phyloP scores from a whole-genome alignment of 352 stramenopile genomes.

The Phytophthora hibernalis region DNA sequence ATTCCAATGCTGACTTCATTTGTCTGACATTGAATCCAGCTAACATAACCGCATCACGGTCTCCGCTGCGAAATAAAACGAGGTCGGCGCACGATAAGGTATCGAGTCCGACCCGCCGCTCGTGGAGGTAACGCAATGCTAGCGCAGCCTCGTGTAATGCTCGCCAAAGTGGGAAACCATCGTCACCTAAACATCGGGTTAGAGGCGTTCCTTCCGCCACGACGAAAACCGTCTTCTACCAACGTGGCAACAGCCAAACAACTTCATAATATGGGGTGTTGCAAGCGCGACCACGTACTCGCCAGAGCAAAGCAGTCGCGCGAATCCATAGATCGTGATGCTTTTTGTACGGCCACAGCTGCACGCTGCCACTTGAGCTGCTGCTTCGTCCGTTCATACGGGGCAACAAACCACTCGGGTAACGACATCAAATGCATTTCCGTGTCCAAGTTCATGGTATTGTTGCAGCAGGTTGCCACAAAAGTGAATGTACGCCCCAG shows the following conservation, averaged over 20 bases:
- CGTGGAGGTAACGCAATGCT: conserved; percentile 38
- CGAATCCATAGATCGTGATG: conserved; percentile 13
- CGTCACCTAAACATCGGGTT: conserved; percentile 28
- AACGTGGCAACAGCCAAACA: conserved; percentile 44
- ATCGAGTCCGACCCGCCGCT: conserved; percentile 27
- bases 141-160: conserved; percentile 38
- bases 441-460: conserved; percentile 12
- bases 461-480: conserved; percentile 22
- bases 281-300: conserved; percentile 34
- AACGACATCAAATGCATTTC: conserved; percentile 34
- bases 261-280: conserved; percentile 38
- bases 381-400: conserved; percentile 35
- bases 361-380: conserved; percentile 39
- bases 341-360: conserved; percentile 31
- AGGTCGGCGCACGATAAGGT: conserved; percentile 39
- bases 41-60: conserved; percentile 29
- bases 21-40: conserved; percentile 33
- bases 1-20: conserved; percentile 27
- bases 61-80: conserved; percentile 35
- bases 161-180: conserved; percentile 39
- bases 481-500: conserved; percentile 34
- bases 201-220: conserved; percentile 36
- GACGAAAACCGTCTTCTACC: conserved; percentile 38
- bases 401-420: conserved; percentile 43
- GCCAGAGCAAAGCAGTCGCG: conserved; percentile 29